Base-by-base conservation (phyloP, 2,329 filamentous ascomycete genomes). In the Ophiocordyceps unilateralis region DNA sequence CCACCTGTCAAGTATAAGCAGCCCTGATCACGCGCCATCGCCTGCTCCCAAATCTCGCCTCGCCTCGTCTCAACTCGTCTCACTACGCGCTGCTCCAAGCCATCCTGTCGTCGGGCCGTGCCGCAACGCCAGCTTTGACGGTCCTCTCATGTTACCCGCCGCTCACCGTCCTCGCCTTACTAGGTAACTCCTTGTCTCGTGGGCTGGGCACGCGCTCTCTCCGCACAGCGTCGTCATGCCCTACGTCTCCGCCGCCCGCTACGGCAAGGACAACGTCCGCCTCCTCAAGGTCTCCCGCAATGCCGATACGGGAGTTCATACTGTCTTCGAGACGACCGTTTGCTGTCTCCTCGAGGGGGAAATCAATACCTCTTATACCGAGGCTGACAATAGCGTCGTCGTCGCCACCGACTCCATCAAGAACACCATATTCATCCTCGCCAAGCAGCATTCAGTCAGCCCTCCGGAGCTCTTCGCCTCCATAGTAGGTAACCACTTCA, bases 361-460 rank as follows among this genome's bases (percentile, higher is more conserved):
- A 46, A 95, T 98, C 53, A 84, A 91, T 43, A 76, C 55, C 48
- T 93, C 85, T 50, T 98, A 94, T 72, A 98, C 89, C 48, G 64
- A 75, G 57, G 89, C 86, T 53, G 88, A 98, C 69, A 98, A 98
- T 72, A 83, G 81, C 55, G 84, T 93, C 50, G 78, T 98, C 46
- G 89, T 98, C 47, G 87, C 91, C 49, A 98, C 91, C 47, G 91
- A 98, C 65, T 89, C 87, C 22, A 93, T 96, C 68, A 98, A 98
- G 70, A 94, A 98, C 67, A 96, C 83, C 54, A 80, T 84, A 58
- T 94, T 91, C 70, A 87, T 98, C 66, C 81, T 85, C 58, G 89
- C 91, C 57, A 95, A 94, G 68, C 81, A 93, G 65, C 72, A 93
- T 67, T 84, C 88, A 28, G 83, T 98, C 53, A 86, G 81, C 52